A percentile compares a stretch with the other conserved stretches of the same genome.
These are phyloP conservation scores for Iris pallida DNA, from an alignment of 116 monocot species.

Conservation along the genomic window DNA sequence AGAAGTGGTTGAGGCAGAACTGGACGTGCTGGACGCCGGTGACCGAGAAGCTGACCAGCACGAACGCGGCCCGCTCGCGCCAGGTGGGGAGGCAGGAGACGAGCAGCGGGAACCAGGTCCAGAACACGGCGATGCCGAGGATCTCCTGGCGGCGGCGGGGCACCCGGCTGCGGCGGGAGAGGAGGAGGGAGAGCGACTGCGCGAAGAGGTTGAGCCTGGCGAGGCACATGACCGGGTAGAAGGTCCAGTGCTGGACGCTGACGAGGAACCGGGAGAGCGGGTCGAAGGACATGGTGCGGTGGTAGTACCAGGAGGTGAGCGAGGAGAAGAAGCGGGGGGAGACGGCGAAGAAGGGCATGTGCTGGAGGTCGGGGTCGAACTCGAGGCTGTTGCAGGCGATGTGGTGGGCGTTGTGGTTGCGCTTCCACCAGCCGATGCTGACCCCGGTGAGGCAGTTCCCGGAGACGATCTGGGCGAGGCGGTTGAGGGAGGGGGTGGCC, in stretches of 20 bases:
- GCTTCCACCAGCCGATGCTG: slow-evolving; percentile 41
- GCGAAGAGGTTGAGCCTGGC: slow-evolving; percentile 32
- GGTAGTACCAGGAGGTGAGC: slow-evolving; percentile 19
- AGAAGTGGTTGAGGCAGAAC: slow-evolving; percentile 37
- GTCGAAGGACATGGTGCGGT: slow-evolving; percentile 23
- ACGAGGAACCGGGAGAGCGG: slow-evolving; percentile 18
- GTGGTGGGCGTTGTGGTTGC: slow-evolving; percentile 41
- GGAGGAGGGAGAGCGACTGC: slow-evolving; percentile 19
- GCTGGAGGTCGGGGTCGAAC: slow-evolving; percentile 34
- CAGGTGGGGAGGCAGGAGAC: slow-evolving; percentile 32
- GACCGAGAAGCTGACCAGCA: slow-evolving; percentile 19
- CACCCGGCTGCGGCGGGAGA: slow-evolving; percentile 11
- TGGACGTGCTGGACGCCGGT: slow-evolving; percentile 36
- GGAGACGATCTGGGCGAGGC: slow-evolving; percentile 21
- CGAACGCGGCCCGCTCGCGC: slow-evolving; percentile 23
- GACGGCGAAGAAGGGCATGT: slow-evolving; percentile 31
- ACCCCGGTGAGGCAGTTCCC: slow-evolving; percentile 31
- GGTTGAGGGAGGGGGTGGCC: background rate
- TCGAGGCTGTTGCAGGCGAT: slow-evolving; percentile 40
- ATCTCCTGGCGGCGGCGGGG: slow-evolving; percentile 18
- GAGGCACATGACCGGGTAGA: slow-evolving; percentile 39
- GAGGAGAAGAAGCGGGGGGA: slow-evolving; percentile 17
- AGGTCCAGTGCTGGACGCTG: slow-evolving; percentile 34
- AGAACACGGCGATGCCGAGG: slow-evolving; percentile 17
- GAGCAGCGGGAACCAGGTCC: slow-evolving; percentile 31